Evolutionary conservation across 306 rosid genomes (phyloP), one percentile per base, ranked within the genome.

Genomic region (Lathyrus tuberosus): DNA sequence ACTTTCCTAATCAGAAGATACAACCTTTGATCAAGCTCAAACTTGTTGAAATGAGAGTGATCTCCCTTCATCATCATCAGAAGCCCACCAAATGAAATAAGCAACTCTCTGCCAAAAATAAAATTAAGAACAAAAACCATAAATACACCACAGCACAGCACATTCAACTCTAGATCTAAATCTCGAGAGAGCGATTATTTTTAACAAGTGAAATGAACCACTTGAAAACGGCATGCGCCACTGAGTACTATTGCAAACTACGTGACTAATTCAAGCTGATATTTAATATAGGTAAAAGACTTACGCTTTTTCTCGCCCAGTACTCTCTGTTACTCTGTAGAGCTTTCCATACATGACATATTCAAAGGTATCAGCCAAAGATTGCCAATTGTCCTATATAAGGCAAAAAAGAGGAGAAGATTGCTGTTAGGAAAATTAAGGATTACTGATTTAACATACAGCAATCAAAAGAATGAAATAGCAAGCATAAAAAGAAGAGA

Each of bases 281-380:
- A 46, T 44, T 59, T 37, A 66, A 66, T 43, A 35, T 63, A 37
- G 49, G 48, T 15, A 71, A 73, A 49, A 51, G 66, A 83, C 95
- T 6, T 86, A 91, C 86, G 97, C 98, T 80, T 80, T 90, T 38
- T 85, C 92, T 48, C 80, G 91, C 18, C 84, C 91, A 8, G 94
- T 84, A 67, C 89, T 91, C 38, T 93, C 97, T n/a, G n/a, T n/a
- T n/a, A n/a, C n/a, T n/a, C n/a, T n/a, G n/a, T n/a, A n/a, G n/a
- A n/a, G n/a, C n/a, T 93, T 90, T 70, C 97, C 98, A 48, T 88
- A 89, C 94, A 93, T 93, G 69, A 93, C 94, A 24, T 93, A 90
- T 66, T 93, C 98, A 74, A 86, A 93, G 76, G 85, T 86, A 67
- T 93, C 95, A 0, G 97, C 98, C 52, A 93, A 79, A 5, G 91